Percentiles rank a stretch among this genome's conserved stretches.
phyloP scores from a whole-genome alignment of 2,329 filamentous ascomycete species.

The Ophiostoma novo-ulmi region DNA sequence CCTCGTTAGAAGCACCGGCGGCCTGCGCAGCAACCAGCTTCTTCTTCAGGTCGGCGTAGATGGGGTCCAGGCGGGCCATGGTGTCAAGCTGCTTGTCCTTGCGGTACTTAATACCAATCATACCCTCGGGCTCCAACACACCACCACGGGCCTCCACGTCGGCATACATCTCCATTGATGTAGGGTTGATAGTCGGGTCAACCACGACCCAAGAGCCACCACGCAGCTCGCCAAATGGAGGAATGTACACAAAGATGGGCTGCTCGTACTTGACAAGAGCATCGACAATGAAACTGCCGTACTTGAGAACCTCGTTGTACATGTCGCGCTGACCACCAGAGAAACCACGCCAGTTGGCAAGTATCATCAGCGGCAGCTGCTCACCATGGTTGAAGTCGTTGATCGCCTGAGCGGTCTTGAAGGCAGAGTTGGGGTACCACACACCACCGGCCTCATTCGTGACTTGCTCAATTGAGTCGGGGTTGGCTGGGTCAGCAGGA shows the following conservation, averaged over 20 bases:
- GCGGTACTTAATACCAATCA: slow-evolving; percentile 97
- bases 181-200: slow-evolving; percentile 94
- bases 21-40: slow-evolving; percentile 54
- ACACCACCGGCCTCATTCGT: slow-evolving; percentile 94
- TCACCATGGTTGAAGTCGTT: slow-evolving; percentile 99
- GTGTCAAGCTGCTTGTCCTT: slow-evolving; percentile 96
- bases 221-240: slow-evolving; percentile 91
- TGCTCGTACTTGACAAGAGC: slow-evolving; percentile 98
- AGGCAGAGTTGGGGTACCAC: slow-evolving; percentile 99
- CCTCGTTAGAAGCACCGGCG: slow-evolving; percentile 63
- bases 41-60: slow-evolving; percentile 79
- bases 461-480: slow-evolving; percentile 95
- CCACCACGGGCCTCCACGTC: slow-evolving; percentile 91
- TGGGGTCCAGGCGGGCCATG: slow-evolving; percentile 86
- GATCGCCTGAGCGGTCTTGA: slow-evolving; percentile 98
- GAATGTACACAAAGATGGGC: slow-evolving; percentile 98
- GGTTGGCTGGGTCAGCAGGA: slow-evolving; percentile 94
- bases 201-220: slow-evolving; percentile 99
- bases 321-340: slow-evolving; percentile 98
- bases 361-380: slow-evolving; percentile 96
- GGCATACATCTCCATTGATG: slow-evolving; percentile 99
- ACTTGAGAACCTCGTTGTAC: slow-evolving; percentile 99
- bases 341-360: slow-evolving; percentile 99
- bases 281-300: slow-evolving; percentile 98
- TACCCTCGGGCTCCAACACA: slow-evolving; percentile 96